A percentile compares a stretch with the other conserved stretches of the same genome.
Conservation (phyloP, 2,329 filamentous ascomycete species). For the Diaporthe sp. region DNA sequence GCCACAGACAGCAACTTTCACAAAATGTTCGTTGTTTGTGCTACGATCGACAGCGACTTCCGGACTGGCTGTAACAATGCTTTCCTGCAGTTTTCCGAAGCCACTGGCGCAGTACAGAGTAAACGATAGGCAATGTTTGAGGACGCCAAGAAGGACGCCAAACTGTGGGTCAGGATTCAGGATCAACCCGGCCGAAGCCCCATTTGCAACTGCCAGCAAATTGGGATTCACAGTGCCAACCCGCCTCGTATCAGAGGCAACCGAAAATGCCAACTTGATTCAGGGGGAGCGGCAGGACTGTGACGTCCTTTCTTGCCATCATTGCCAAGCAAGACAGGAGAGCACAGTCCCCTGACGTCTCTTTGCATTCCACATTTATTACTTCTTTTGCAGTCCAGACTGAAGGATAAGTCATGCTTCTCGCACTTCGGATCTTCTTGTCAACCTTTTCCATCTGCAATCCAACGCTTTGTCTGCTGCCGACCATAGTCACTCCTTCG, state of each 20-base stretch:
- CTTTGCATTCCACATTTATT: constrained; percentile 12
- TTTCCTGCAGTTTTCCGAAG: neutral
- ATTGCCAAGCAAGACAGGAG: neutral
- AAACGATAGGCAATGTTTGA: neutral
- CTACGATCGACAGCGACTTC: neutral
- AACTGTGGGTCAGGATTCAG: constrained; percentile 24
- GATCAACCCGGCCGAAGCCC: constrained; percentile 16
- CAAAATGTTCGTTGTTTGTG: neutral
- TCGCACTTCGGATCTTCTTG: neutral
- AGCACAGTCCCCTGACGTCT: neutral
- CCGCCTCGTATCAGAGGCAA: constrained; percentile 1
- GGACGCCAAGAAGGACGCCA: neutral
- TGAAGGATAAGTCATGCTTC: constrained; percentile 17
- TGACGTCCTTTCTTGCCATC: neutral
- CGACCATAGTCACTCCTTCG: constrained; percentile 21
- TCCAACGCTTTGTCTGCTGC: neutral
- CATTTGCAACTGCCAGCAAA: constrained; percentile 14
- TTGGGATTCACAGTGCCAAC: constrained; percentile 28
- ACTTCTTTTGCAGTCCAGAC: neutral
- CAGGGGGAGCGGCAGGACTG: constrained; percentile 13
- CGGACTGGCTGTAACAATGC: neutral
- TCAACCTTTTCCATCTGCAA: neutral
- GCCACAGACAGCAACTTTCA: neutral
- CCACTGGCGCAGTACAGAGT: neutral
- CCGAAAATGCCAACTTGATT: constrained; percentile 9